phyloP scores from a whole-genome alignment of 2,329 filamentous ascomycete genomes.

The Paecilomyces niveus region DNA sequence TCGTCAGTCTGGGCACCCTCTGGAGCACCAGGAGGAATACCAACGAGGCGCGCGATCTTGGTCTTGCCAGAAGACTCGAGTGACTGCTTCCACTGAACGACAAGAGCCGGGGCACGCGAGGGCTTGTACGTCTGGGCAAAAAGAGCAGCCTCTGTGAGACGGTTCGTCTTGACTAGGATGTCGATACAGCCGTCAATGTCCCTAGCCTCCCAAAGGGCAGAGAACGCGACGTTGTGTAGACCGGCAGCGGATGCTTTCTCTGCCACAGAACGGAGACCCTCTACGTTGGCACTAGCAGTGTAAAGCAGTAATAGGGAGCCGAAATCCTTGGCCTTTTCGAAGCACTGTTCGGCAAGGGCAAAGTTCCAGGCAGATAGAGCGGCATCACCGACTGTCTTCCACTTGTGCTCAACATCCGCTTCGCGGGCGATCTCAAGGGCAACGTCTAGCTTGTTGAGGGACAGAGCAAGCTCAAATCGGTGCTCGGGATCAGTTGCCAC shows the following conservation, averaged over 20 bases:
- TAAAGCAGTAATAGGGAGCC: slow-evolving; percentile 83
- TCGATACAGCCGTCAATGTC: slow-evolving; percentile 77
- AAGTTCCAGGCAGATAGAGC: slow-evolving; percentile 84
- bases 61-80: slow-evolving; percentile 80
- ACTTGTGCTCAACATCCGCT: slow-evolving; percentile 90
- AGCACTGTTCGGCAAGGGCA: slow-evolving; percentile 83
- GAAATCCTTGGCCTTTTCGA: slow-evolving; percentile 80
- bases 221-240: slow-evolving; percentile 89
- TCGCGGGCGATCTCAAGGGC: slow-evolving; percentile 76
- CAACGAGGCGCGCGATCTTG: slow-evolving; percentile 76
- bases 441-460: slow-evolving; percentile 74
- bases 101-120: slow-evolving; percentile 60
- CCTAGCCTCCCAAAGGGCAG: slow-evolving; percentile 77
- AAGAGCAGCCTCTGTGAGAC: slow-evolving; percentile 77
- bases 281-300: slow-evolving; percentile 72
- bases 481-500: slow-evolving; percentile 93
- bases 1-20: slow-evolving; percentile 48
- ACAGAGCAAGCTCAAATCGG: slow-evolving; percentile 86
- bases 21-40: slow-evolving; percentile 67
- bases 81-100: slow-evolving; percentile 71
- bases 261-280: slow-evolving; percentile 66
- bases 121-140: slow-evolving; percentile 97
- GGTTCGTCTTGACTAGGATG: slow-evolving; percentile 69
- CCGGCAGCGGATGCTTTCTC: slow-evolving; percentile 67
- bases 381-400: slow-evolving; percentile 94